phyloP scores from a whole-genome alignment of 1,284 basidiomycete species.

The Agroathelia rolfsii region DNA sequence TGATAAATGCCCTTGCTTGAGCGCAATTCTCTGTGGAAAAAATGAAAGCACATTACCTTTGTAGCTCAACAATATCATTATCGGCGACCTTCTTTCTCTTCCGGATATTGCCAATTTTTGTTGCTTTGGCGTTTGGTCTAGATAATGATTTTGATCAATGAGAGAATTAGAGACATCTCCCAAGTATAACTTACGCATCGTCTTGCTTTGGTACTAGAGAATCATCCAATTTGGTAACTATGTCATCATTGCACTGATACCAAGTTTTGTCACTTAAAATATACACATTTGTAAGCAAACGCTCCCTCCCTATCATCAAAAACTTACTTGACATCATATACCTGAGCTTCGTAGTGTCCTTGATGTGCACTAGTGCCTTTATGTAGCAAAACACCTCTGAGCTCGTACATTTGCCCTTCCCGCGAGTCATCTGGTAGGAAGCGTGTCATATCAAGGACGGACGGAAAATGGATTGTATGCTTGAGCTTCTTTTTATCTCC shows the following conservation, averaged over 20 bases:
- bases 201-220: too few species aligned
- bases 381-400: constrained; percentile 77
- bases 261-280: constrained; percentile 54
- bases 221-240: constrained; percentile 54
- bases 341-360: constrained; percentile 88
- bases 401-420: constrained; percentile 46
- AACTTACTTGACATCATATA: constrained; percentile 66
- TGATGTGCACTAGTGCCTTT: constrained; percentile 83
- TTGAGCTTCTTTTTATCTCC: constrained; percentile 81
- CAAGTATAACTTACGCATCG: too few species aligned
- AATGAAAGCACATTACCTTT: constrained; percentile 10
- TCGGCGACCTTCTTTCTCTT: constrained; percentile 48
- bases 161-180: too few species aligned
- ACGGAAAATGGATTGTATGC: constrained; percentile 66
- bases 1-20: too few species aligned
- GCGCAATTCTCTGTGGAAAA: constrained; percentile 13
- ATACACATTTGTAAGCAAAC: too few species aligned
- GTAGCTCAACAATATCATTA: constrained; percentile 16
- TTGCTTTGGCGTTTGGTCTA: too few species aligned
- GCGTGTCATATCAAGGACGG: constrained; percentile 59
- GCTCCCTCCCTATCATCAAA: constrained; percentile 1
- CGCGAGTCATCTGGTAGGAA: constrained; percentile 32
- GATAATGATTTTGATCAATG: too few species aligned
- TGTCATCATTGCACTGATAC: constrained; percentile 87
- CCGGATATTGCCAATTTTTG: too few species aligned